Conservation (phyloP, 164 flowering plant species). For the Magnolia changhungtana region DNA sequence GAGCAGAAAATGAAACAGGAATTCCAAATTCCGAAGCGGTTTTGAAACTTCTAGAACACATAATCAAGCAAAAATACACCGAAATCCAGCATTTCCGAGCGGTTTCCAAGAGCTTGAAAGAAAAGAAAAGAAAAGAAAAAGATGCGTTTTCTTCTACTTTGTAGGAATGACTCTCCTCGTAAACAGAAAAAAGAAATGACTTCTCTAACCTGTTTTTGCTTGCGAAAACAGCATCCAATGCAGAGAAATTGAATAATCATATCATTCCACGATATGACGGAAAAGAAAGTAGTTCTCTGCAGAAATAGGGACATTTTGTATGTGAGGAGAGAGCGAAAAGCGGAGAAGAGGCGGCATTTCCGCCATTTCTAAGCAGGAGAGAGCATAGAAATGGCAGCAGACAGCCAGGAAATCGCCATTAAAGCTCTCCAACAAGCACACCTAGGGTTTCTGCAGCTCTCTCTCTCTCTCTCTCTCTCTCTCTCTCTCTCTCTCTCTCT, state of each 20-base stretch:
- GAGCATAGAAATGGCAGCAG: background rate
- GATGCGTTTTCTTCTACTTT: background rate
- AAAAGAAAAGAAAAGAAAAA: too few relatives aligned
- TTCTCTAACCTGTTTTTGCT: background rate
- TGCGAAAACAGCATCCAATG: background rate
- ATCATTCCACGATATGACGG: background rate
- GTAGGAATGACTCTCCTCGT: background rate
- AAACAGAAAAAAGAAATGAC: background rate
- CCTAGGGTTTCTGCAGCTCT: background rate
- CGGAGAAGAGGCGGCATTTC: conserved; percentile 2
- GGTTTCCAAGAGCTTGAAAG: background rate
- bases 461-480: too few relatives aligned
- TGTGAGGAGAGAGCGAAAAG: conserved; percentile 7
- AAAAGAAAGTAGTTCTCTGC: background rate
- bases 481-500: too few relatives aligned
- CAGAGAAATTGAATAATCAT: conserved; percentile 5
- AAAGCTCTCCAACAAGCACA: background rate
- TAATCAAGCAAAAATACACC: background rate
- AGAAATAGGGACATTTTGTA: background rate
- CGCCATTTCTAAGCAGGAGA: conserved; percentile 5
- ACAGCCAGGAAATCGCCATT: background rate
- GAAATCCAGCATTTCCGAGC: background rate
- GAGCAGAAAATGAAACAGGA: background rate
- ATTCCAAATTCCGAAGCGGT: background rate
- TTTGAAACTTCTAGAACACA: background rate